These are phyloP conservation scores for Cryphonectria parasitica DNA, from an alignment of 2,329 filamentous ascomycete species.

Conservation along the genomic window DNA sequence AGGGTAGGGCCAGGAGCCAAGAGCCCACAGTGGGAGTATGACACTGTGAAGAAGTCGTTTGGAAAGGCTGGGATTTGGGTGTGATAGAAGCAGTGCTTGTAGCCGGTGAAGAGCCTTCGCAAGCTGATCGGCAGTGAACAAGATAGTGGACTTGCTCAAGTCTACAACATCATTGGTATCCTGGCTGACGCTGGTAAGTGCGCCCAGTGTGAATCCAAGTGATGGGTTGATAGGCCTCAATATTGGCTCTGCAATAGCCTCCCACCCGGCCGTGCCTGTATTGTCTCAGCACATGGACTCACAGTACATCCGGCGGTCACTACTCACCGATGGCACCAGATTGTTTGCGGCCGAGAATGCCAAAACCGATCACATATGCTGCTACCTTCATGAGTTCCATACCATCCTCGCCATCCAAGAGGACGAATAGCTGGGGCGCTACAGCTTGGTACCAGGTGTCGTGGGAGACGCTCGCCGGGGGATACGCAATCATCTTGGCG, in stretches of 20 bases:
- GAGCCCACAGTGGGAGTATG: slow-evolving; percentile 64
- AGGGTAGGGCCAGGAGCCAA: slow-evolving; percentile 56
- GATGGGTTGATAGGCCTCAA: slow-evolving; percentile 54
- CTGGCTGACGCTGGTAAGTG: slow-evolving; percentile 28
- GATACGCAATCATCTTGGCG: slow-evolving; percentile 62
- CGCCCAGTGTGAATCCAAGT: background rate
- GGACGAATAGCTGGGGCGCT: slow-evolving; percentile 61
- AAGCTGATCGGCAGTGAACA: slow-evolving; percentile 55
- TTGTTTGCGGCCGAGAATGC: slow-evolving; percentile 66
- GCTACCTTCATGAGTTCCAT: slow-evolving; percentile 62
- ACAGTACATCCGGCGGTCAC: slow-evolving; percentile 40
- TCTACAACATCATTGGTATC: slow-evolving; percentile 48
- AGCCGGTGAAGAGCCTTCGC: slow-evolving; percentile 58
- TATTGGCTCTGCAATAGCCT: slow-evolving; percentile 62
- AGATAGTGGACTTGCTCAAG: slow-evolving; percentile 45
- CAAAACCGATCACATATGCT: slow-evolving; percentile 66
- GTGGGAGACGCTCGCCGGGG: slow-evolving; percentile 57
- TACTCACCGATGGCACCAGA: slow-evolving; percentile 58
- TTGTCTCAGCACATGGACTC: slow-evolving; percentile 31
- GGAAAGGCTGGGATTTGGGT: slow-evolving; percentile 68
- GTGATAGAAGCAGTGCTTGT: slow-evolving; percentile 60
- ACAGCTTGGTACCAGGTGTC: slow-evolving; percentile 65
- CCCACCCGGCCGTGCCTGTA: slow-evolving; percentile 61
- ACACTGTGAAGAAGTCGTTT: slow-evolving; percentile 63
- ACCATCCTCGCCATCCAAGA: slow-evolving; percentile 65